A percentile compares a stretch with the other conserved stretches of the same genome.
Evolutionary conservation across 164 flowering plant genomes (phyloP).

Genomic region (Macadamia integrifolia): DNA sequence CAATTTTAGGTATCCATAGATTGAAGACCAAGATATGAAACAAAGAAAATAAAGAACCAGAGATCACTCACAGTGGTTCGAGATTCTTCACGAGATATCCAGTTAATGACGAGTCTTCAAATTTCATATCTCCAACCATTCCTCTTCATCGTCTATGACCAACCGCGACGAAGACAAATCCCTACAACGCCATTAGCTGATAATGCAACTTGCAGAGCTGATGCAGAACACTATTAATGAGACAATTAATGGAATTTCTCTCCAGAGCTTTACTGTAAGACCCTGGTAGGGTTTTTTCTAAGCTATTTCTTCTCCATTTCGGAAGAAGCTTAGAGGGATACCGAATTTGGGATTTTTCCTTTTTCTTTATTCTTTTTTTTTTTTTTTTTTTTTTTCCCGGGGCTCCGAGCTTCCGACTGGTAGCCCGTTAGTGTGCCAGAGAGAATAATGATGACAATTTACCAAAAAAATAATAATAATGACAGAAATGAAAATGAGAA

Average conservation of each 20-base stretch:
- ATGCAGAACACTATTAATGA: background rate
- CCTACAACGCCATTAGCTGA: conserved; percentile 8
- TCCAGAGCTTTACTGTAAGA: background rate
- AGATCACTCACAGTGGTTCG: conserved; percentile 26
- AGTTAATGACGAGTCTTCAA: conserved; percentile 23
- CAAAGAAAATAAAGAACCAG: background rate
- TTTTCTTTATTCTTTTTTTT: background rate
- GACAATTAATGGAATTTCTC: background rate
- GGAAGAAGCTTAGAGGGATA: background rate
- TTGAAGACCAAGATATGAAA: background rate
- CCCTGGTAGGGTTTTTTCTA: background rate
- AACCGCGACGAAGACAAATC: conserved; percentile 1
- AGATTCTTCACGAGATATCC: conserved; percentile 27
- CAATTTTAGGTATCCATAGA: background rate
- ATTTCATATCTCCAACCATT: conserved; percentile 21
- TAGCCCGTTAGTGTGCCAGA: background rate
- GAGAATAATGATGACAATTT: background rate
- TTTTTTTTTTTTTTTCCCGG: background rate
- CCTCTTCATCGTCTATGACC: conserved; percentile 13
- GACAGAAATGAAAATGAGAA: too few species aligned
- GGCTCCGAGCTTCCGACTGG: too few species aligned
- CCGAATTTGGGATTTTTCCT: background rate
- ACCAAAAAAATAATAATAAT: too few species aligned
- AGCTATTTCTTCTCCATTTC: background rate
- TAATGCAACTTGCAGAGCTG: background rate